These are phyloP conservation scores for Lasiosphaeriaceae sp. DNA, from an alignment of 495 filamentous ascomycete species.

Conservation along the genomic window DNA sequence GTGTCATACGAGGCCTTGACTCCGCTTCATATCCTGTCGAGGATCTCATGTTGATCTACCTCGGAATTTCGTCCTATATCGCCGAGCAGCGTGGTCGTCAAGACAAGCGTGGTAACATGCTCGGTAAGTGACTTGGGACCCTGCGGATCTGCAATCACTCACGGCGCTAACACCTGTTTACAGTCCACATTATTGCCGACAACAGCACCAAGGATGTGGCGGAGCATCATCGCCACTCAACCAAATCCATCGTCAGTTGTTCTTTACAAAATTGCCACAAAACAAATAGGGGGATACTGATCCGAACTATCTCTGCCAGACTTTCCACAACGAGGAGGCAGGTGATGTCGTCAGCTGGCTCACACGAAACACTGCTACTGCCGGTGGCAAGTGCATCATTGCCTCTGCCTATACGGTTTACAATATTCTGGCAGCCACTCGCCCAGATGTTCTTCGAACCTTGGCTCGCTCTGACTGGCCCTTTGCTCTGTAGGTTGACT, in stretches of 20 bases:
- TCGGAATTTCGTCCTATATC: constrained; percentile 55
- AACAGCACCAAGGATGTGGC: constrained; percentile 38
- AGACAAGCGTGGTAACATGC: constrained; percentile 56
- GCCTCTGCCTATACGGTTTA: constrained; percentile 60
- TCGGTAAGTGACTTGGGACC: constrained; percentile 35
- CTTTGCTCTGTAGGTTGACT: constrained; percentile 54
- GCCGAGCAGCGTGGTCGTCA: constrained; percentile 55
- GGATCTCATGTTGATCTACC: constrained; percentile 53
- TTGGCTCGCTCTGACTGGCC: constrained; percentile 57
- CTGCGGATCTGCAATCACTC: background rate
- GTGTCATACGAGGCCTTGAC: constrained; percentile 52
- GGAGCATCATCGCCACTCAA: constrained; percentile 50
- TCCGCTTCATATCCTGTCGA: constrained; percentile 46
- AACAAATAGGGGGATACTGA: background rate
- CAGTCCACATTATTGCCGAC: constrained; percentile 51
- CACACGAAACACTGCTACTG: constrained; percentile 49
- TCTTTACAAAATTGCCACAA: background rate
- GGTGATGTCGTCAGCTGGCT: constrained; percentile 66
- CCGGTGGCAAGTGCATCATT: constrained; percentile 58
- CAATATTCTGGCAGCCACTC: constrained; percentile 58
- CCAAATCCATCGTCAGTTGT: constrained; percentile 42
- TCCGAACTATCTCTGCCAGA: constrained; percentile 29
- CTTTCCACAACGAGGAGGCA: constrained; percentile 71
- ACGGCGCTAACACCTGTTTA: constrained; percentile 12
- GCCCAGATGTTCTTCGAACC: constrained; percentile 60